A percentile compares a stretch with the other conserved stretches of the same genome.
phyloP scores from a whole-genome alignment of 192 early-diverging fungal genomes.

The Backusella tuberculispora region DNA sequence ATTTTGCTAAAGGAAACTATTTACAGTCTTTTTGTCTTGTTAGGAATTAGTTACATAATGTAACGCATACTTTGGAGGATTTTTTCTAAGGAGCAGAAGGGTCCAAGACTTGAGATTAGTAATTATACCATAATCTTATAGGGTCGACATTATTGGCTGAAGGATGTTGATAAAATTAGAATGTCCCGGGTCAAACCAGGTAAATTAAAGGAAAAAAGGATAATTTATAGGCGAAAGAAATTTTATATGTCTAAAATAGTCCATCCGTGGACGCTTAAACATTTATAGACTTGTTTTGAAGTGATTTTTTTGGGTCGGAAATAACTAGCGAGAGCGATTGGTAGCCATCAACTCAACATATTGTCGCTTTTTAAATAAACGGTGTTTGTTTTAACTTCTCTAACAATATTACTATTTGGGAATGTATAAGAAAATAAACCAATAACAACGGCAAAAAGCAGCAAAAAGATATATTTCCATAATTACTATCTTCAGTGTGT shows the following conservation, averaged over 20 bases:
- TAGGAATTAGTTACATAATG: neutral
- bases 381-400: neutral
- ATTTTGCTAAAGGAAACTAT: no score
- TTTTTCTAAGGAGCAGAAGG: neutral
- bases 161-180: neutral
- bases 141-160: neutral
- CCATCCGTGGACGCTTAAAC: neutral
- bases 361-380: neutral
- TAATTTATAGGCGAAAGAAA: neutral
- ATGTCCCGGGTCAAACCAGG: neutral
- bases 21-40: no score
- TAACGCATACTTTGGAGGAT: neutral
- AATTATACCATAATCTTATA: neutral
- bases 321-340: neutral
- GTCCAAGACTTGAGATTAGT: slow-evolving; percentile 3
- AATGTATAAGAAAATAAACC: no score
- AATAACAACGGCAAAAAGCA: neutral
- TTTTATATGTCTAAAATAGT: neutral
- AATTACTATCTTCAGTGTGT: no score
- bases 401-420: neutral
- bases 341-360: neutral
- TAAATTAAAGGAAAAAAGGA: neutral
- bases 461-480: no score
- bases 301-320: no score
- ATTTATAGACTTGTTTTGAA: neutral